Conservation (phyloP, 2,329 filamentous ascomycete genomes). For the Neonectria coccinea region DNA sequence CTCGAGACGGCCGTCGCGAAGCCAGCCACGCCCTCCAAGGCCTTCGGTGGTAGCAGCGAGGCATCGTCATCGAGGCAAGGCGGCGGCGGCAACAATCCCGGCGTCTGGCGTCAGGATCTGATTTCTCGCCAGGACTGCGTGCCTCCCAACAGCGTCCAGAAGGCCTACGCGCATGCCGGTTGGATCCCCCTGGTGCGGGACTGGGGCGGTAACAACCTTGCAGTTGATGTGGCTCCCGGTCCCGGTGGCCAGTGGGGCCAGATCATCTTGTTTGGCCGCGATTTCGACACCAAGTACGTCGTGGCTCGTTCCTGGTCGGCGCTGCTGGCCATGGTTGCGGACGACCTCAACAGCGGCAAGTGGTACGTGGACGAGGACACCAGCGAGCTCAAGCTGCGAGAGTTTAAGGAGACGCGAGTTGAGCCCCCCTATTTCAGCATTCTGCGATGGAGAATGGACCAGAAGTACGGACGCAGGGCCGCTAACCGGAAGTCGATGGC, state of each 20-base stretch:
- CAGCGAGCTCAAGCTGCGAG: slow-evolving; percentile 89
- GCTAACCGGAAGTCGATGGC: slow-evolving; percentile 66
- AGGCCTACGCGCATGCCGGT: slow-evolving; percentile 89
- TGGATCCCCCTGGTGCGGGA: slow-evolving; percentile 98
- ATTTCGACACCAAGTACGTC: slow-evolving; percentile 99
- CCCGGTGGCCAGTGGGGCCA: slow-evolving; percentile 94
- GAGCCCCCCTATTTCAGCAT: slow-evolving; percentile 96
- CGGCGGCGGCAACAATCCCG: slow-evolving; percentile 66
- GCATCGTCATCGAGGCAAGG: slow-evolving; percentile 76
- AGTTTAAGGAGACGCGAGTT: slow-evolving; percentile 89
- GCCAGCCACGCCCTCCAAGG: slow-evolving; percentile 76
- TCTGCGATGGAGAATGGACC: slow-evolving; percentile 92
- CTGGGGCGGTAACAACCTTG: slow-evolving; percentile 98
- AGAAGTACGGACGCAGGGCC: slow-evolving; percentile 83
- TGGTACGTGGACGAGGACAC: slow-evolving; percentile 94
- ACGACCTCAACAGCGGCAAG: slow-evolving; percentile 90
- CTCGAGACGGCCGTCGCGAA: slow-evolving; percentile 67
- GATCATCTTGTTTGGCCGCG: slow-evolving; percentile 94
- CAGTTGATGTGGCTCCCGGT: slow-evolving; percentile 91
- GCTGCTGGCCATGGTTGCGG: slow-evolving; percentile 87
- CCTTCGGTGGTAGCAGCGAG: slow-evolving; percentile 73
- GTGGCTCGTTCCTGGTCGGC: slow-evolving; percentile 91
- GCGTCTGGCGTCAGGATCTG: slow-evolving; percentile 85
- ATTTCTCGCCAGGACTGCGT: slow-evolving; percentile 88
- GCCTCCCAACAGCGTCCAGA: slow-evolving; percentile 87